Percentiles rank a stretch among this genome's conserved stretches.
Conservation (phyloP, 1,284 basidiomycete genomes). For the Ustilago loliicola region DNA sequence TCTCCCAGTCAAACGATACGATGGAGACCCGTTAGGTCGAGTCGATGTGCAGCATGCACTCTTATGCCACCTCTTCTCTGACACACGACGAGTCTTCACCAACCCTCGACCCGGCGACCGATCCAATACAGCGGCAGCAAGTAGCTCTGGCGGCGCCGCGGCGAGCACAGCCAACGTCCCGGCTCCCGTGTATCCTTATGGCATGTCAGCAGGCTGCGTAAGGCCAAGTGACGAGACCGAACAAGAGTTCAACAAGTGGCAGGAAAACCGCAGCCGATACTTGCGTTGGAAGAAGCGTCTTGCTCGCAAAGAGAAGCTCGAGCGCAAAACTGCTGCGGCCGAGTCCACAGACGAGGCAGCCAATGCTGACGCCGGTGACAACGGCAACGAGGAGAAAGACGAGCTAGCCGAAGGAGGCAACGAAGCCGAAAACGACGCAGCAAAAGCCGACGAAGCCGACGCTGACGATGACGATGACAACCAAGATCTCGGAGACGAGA, state of each 20-base stretch:
- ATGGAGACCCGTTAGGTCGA: slow-evolving; percentile 64
- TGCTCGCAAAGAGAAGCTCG: slow-evolving; percentile 39
- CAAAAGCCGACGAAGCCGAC: slow-evolving; percentile 19
- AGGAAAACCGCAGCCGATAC: slow-evolving; percentile 34
- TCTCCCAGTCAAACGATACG: slow-evolving; percentile 68
- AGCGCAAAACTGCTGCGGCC: slow-evolving; percentile 38
- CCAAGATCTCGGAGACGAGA: slow-evolving; percentile 42
- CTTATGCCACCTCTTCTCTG: slow-evolving; percentile 81
- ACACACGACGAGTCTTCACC: slow-evolving; percentile 80
- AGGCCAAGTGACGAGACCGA: slow-evolving; percentile 60
- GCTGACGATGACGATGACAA: slow-evolving; percentile 32
- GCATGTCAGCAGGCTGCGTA: slow-evolving; percentile 60
- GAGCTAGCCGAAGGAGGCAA: slow-evolving; percentile 45
- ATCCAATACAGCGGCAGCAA: slow-evolving; percentile 25
- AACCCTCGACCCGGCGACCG: slow-evolving; percentile 71
- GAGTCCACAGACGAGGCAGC: slow-evolving; percentile 16
- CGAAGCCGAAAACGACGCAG: slow-evolving; percentile 16
- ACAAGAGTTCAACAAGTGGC: slow-evolving; percentile 55
- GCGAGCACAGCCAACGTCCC: slow-evolving; percentile 30
- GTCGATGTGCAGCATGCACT: slow-evolving; percentile 86
- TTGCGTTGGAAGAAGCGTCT: slow-evolving; percentile 45
- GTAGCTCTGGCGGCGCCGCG: slow-evolving; percentile 16
- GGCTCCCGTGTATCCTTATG: slow-evolving; percentile 64
- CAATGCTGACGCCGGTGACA: slow-evolving; percentile 17
- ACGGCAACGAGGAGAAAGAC: slow-evolving; percentile 47